Conservation (phyloP, 192 early-diverging fungal species). For the Coemansia sp. region DNA sequence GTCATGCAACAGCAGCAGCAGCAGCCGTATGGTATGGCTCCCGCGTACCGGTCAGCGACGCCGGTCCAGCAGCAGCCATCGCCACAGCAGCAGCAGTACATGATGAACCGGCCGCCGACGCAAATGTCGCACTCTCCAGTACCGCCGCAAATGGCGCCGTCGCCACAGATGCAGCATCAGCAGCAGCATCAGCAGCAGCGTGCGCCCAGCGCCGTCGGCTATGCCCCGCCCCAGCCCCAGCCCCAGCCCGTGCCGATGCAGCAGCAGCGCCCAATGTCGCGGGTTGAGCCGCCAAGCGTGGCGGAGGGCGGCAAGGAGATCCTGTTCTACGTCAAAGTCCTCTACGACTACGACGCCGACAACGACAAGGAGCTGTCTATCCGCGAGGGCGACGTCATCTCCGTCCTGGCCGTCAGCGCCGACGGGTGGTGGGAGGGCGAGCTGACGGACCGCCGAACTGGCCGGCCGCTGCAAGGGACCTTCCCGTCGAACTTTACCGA, state of each 20-base stretch:
- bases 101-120: conserved; percentile 28
- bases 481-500: conserved; percentile 52
- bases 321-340: conserved; percentile 45
- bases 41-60: conserved; percentile 15
- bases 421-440: conserved; percentile 54
- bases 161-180: conserved; percentile 15
- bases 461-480: conserved; percentile 29
- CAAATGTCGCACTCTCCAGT: conserved; percentile 34
- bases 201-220: conserved; percentile 35
- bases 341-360: conserved; percentile 52
- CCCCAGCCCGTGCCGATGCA: conserved; percentile 5
- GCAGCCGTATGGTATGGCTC: neutral
- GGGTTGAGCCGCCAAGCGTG: conserved; percentile 3
- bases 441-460: conserved; percentile 34
- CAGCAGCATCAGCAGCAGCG: no score
- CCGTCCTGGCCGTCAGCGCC: conserved; percentile 38
- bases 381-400: conserved; percentile 41
- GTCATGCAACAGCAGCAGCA: conserved; percentile 1
- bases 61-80: conserved; percentile 28
- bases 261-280: conserved; percentile 8
- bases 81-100: conserved; percentile 4
- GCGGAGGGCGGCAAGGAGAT: conserved; percentile 35
- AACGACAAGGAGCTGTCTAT: conserved; percentile 44
- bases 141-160: conserved; percentile 1
- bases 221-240: neutral